A percentile compares a stretch with the other conserved stretches of the same genome.
Conservation (phyloP, 805 yeast species). For the Ogataea polymorpha region DNA sequence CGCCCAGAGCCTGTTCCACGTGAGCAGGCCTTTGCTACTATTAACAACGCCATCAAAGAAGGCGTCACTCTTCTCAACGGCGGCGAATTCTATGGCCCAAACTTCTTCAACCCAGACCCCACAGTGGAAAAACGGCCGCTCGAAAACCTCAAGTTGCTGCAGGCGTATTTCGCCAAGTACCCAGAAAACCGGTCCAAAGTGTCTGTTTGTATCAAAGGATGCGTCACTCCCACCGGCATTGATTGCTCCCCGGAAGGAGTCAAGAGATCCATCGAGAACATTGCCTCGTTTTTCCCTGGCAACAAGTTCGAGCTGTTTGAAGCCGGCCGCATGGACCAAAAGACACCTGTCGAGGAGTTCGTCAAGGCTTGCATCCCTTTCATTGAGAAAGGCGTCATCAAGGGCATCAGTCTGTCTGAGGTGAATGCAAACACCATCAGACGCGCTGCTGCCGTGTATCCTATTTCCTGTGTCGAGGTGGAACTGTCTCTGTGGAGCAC, state of each 20-base stretch:
- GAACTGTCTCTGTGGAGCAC: conserved; percentile 71
- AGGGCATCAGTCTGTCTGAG: conserved; percentile 74
- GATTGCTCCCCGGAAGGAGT: conserved; percentile 49
- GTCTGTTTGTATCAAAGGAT: conserved; percentile 69
- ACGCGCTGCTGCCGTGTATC: conserved; percentile 54
- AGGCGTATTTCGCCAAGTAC: conserved; percentile 53
- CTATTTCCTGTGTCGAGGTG: conserved; percentile 68
- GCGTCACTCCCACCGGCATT: conserved; percentile 39
- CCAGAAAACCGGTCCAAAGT: conserved; percentile 58
- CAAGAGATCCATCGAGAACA: conserved; percentile 44
- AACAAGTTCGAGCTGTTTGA: conserved; percentile 45
- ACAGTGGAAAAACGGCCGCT: conserved; percentile 14
- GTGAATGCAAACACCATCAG: conserved; percentile 58
- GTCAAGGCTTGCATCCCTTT: conserved; percentile 53
- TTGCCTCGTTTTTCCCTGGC: conserved; percentile 31
- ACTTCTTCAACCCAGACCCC: conserved; percentile 29
- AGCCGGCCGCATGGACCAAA: conserved; percentile 64
- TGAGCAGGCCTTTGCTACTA: conserved; percentile 49
- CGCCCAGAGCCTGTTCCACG: conserved; percentile 51
- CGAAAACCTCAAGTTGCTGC: conserved; percentile 53
- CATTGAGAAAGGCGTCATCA: conserved; percentile 61
- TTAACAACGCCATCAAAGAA: conserved; percentile 49
- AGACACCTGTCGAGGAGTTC: conserved; percentile 55
- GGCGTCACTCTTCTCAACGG: conserved; percentile 60
- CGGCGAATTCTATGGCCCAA: conserved; percentile 73